Evolutionary conservation across 345 rosid genomes (phyloP), one percentile per base, ranked within the genome.

Genomic region (Garcia nutans): DNA sequence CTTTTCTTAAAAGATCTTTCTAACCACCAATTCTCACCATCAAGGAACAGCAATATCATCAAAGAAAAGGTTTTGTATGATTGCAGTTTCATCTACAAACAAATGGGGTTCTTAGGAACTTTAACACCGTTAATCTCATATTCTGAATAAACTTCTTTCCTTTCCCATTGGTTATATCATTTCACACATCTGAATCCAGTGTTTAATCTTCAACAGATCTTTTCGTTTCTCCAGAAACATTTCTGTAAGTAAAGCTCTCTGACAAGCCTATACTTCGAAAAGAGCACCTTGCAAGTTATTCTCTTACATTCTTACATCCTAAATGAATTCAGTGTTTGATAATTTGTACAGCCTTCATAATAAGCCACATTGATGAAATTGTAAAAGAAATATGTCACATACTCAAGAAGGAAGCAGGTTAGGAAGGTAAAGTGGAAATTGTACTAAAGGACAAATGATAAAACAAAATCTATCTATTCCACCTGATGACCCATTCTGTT

Each of bases 281-380:
- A 9, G 8, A 57, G 24, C 61, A 57, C 23, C 11, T 57, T n/a
- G 61, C 61, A 57, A 57, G 10, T 57, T 20, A 9, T 59, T n/a
- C 15, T 59, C 23, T 22, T 59, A 15, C 23, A 28, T 23, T 59
- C 31, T 59, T 33, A 59, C 11, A 23, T 59, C 63, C 63, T 59
- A 2, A 47, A 47, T 47, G 63, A 24, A 31, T 24, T 22, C 13
- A 8, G 1, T n/a, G 2, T 12, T 57, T n/a, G 24, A 37, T 37
- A 37, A 37, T 37, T 3, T 37, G 5, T 37, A 3, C 41, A 11
- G 17, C n/a, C n/a, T 26, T 26, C 42, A 62, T 5, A 64, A 16
- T 8, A 69, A 75, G 78, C 45, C 8, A 61, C 22, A 60, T 10
- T 11, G 17, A 23, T 70, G 55, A 58, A 58, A 65, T 47, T 41